A percentile compares a stretch with the other conserved stretches of the same genome.
Conservation (phyloP, 768 basidiomycete genomes). For the Amanita exitialis region DNA sequence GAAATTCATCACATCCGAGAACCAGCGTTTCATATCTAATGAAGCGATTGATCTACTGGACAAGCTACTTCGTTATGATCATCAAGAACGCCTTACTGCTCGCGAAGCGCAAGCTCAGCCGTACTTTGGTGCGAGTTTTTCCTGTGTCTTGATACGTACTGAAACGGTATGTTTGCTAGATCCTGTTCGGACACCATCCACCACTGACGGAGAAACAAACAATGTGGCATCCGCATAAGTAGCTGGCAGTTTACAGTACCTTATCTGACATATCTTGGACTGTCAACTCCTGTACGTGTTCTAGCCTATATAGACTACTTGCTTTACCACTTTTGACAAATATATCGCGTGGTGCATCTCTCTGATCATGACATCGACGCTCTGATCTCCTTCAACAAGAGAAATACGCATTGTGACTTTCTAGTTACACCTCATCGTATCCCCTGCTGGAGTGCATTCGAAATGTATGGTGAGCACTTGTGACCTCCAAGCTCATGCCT, state of each 20-base stretch:
- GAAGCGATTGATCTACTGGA: constrained; percentile 96
- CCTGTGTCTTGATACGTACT: constrained; percentile 9
- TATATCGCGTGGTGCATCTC: neutral
- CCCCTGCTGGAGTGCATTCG: too few species aligned
- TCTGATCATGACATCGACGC: neutral
- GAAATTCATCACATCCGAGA: constrained; percentile 90
- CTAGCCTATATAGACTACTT: constrained; percentile 26
- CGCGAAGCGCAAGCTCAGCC: constrained; percentile 85
- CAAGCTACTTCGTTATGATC: constrained; percentile 92
- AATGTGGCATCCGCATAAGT: constrained; percentile 38
- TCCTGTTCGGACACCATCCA: constrained; percentile 44
- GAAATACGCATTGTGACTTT: too few species aligned
- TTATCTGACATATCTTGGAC: neutral
- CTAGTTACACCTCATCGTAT: too few species aligned
- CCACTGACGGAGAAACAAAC: constrained; percentile 58
- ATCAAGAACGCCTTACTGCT: constrained; percentile 93
- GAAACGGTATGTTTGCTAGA: constrained; percentile 29
- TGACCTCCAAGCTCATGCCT: neutral
- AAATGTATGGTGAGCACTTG: too few species aligned
- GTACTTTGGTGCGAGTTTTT: constrained; percentile 67
- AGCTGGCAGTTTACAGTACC: constrained; percentile 4
- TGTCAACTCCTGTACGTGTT: constrained; percentile 18
- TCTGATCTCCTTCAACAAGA: neutral
- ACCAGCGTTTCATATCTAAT: constrained; percentile 92
- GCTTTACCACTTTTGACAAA: constrained; percentile 13